Evolutionary conservation across 257 asterid genomes (phyloP).

Genomic region (Nicotiana sylvestris): DNA sequence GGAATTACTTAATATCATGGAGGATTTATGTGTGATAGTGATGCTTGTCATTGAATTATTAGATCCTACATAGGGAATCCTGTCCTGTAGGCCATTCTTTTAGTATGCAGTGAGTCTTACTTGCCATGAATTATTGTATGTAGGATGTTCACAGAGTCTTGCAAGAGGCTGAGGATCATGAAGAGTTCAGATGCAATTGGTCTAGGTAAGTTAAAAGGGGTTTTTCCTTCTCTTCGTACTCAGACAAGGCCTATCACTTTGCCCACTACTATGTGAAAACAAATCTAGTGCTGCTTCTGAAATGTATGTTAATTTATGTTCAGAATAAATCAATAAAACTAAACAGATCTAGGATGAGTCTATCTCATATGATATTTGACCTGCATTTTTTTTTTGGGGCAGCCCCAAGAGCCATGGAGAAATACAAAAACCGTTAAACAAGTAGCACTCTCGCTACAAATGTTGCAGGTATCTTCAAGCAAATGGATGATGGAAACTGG

Average conservation of each 20-base stretch:
- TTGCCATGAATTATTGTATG: neutral
- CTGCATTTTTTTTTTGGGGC: neutral
- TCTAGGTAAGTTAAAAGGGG: conserved; percentile 23
- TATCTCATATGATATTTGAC: neutral
- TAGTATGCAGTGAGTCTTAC: neutral
- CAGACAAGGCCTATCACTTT: no score
- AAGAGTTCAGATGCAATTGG: conserved; percentile 41
- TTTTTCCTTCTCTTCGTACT: neutral
- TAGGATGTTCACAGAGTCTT: conserved; percentile 36
- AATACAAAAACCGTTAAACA: conserved; percentile 27
- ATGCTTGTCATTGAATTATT: no score
- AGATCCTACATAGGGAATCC: neutral
- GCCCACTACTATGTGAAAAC: no score
- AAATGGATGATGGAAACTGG: neutral
- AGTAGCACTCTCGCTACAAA: conserved; percentile 5
- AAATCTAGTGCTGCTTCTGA: neutral
- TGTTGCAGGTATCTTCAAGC: neutral
- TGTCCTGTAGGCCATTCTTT: neutral
- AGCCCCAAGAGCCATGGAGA: conserved; percentile 35
- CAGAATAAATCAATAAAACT: no score
- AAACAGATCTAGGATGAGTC: neutral
- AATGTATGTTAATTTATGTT: neutral
- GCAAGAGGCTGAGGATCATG: conserved; percentile 38
- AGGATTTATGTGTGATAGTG: no score
- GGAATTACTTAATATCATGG: neutral